Evolutionary conservation across 768 basidiomycete species (phyloP).

Genomic region (Rhodocollybia butyracea): DNA sequence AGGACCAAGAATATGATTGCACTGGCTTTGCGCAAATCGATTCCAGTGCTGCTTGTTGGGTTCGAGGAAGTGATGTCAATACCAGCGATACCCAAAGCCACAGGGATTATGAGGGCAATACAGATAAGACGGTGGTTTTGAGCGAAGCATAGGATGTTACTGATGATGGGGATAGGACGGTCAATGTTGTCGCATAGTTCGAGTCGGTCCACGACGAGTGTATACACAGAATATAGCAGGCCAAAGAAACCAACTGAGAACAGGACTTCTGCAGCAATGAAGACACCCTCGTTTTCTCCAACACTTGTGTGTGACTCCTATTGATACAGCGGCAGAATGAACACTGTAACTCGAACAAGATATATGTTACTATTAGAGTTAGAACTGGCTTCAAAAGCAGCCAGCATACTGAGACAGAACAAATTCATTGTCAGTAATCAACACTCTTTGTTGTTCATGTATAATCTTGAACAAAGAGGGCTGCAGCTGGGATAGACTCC

Average conservation of each 20-base stretch:
- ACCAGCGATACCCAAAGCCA: slow-evolving; percentile 32
- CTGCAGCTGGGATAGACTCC: slow-evolving; percentile 18
- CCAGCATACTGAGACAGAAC: slow-evolving; percentile 23
- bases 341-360: slow-evolving; percentile 39
- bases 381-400: not conserved
- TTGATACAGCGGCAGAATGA: slow-evolving; percentile 33
- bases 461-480: slow-evolving; percentile 19
- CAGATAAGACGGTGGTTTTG: slow-evolving; percentile 30
- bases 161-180: slow-evolving; percentile 2
- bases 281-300: slow-evolving; percentile 26
- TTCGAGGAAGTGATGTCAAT: slow-evolving; percentile 11
- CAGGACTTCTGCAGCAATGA: slow-evolving; percentile 35
- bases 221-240: slow-evolving; percentile 38
- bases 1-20: slow-evolving; percentile 33
- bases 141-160: slow-evolving; percentile 10
- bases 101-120: slow-evolving; percentile 22
- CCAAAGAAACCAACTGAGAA: slow-evolving; percentile 41
- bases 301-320: slow-evolving; percentile 24
- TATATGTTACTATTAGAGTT: not conserved
- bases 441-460: slow-evolving; percentile 19
- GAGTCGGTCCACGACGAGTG: slow-evolving; percentile 34
- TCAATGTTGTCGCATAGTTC: slow-evolving; percentile 12
- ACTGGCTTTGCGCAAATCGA: slow-evolving; percentile 27
- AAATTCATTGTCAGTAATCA: slow-evolving; percentile 21
- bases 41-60: slow-evolving; percentile 13